Base-by-base conservation (phyloP, 2,329 filamentous ascomycete species). In the Fusarium veterinarium region DNA sequence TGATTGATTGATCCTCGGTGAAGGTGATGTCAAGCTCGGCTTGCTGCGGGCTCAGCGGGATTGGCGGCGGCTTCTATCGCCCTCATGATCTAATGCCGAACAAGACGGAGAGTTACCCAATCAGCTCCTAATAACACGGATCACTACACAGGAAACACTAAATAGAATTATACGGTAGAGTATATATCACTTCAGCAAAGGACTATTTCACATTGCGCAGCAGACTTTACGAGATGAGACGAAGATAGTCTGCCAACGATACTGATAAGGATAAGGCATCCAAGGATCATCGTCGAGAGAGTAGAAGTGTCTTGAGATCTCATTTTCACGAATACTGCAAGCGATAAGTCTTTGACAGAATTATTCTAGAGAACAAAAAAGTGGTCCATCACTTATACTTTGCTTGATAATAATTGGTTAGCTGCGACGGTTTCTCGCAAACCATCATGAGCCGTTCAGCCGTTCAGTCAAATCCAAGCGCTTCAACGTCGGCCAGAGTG, bases 1-100 rank as follows among this genome's bases (percentile, higher is more conserved):
- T 76, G 74, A 69, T 65, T 67, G 57, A 69, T 64, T 67, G 57
- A 63, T 72, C 76, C 76, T 78, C 76, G 76, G 76, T 68, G 76
- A 60, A 57, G 76, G 75, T 77, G 73, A 79, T 77, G 73, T 77
- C 66, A 72, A 72, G 75, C 77, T 83, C 82, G 82, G 82, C 75
- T 83, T 83, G 80, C 68, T 57, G 74, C 82, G 82, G 82, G 79
- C 78, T 73, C 60, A 28, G 58, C 61, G 44, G 63, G 48, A 28
- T 40, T 56, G n/a, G n/a, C 67, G 71, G 57, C 75, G 73, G 78
- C 74, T 76, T 75, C 73, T 67, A 57, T 74, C 75, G 75, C 71
- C 52, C 60, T 69, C 51, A 63, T 64, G 62, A 61, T 66, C 59
- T 55, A 45, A n/a, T 46, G 40, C 65, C 69, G 65, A 79, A 80